Base-by-base conservation (phyloP, 1,284 basidiomycete species). In the Retiboletus flavoniger region DNA sequence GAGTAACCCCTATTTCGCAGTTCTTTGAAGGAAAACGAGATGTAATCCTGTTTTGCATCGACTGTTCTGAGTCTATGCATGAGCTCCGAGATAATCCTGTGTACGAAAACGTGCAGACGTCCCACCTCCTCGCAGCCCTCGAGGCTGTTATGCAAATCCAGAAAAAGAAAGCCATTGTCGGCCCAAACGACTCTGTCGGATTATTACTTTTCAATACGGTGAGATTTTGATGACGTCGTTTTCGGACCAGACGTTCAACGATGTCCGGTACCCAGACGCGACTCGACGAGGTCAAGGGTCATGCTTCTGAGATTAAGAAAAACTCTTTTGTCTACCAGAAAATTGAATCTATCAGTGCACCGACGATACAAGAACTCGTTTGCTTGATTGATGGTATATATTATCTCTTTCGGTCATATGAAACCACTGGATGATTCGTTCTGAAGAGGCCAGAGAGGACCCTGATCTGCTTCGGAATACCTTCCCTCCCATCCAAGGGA, bases 181-280 rank as follows among this genome's bases (percentile, higher is more conserved):
- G 91, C 2, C 95, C 95, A 0, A 86, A 84, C 58, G 95, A 98
- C 66, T 84, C 85, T 39, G 87, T 95, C 42, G 96, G 95, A 3
- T 87, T 98, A 39, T 67, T 98, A 63, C 74, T 98, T 17, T 99
- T 90, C 75, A 98, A 98, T 61, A 94, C 94, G 51, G 93, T 96
- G 67, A 78, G 85, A 24, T 6, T 16, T 26, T 17, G 36, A 45
- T 39, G 16, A 35, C 43, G 3, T 47, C 13, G 13, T 40, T 34
- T 44, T 36, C 14, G 28, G 35, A 49, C 40, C n/a, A 24, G n/a
- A 44, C 55, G 47, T 46, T 51, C 19, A 50, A 56, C 7, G 13
- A n/a, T 24, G 38, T 45, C 70, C 64, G 66, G 32, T 31, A 29
- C 71, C 29, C 68, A 84, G 82, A 78, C 77, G 14, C 71, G 78